Conservation (phyloP, 2,329 filamentous ascomycete species). For the Periconia sp. region DNA sequence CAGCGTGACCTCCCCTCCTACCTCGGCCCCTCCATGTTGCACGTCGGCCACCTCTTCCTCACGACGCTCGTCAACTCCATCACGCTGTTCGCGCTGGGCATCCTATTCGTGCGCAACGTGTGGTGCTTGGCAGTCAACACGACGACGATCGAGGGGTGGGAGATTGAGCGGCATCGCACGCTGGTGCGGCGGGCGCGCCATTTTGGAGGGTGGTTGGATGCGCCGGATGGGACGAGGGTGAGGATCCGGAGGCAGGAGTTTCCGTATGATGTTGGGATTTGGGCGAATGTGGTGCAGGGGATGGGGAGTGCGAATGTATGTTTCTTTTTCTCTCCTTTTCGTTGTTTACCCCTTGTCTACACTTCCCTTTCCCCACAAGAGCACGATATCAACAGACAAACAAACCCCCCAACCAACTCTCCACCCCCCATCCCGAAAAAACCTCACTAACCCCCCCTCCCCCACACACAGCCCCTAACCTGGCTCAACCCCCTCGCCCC, state of each 20-base stretch:
- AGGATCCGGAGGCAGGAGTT: conserved; percentile 70
- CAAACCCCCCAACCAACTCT: not conserved
- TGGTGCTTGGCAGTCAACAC: conserved; percentile 67
- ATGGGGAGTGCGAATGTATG: conserved; percentile 68
- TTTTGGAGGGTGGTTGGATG: conserved; percentile 59
- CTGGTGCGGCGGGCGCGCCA: conserved; percentile 48
- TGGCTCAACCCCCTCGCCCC: conserved; percentile 71
- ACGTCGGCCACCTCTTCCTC: conserved; percentile 64
- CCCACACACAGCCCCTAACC: conserved; percentile 46
- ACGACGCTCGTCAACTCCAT: conserved; percentile 61
- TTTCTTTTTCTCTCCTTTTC: not conserved
- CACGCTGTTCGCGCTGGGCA: conserved; percentile 62
- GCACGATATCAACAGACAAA: too few relatives aligned
- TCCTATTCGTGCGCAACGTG: conserved; percentile 63
- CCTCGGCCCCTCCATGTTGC: conserved; percentile 65
- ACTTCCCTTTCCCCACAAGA: too few relatives aligned
- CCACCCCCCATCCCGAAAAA: too few relatives aligned
- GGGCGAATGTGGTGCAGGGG: conserved; percentile 70
- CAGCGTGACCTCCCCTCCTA: conserved; percentile 68
- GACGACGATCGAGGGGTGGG: conserved; percentile 83
- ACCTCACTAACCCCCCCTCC: not conserved
- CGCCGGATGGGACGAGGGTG: conserved; percentile 57
- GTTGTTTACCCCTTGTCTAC: not conserved
- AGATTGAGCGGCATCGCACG: conserved; percentile 52
- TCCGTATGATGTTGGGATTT: conserved; percentile 79